phyloP scores from a whole-genome alignment of 2,329 filamentous ascomycete genomes.

The Trichophyton schoenleinii region DNA sequence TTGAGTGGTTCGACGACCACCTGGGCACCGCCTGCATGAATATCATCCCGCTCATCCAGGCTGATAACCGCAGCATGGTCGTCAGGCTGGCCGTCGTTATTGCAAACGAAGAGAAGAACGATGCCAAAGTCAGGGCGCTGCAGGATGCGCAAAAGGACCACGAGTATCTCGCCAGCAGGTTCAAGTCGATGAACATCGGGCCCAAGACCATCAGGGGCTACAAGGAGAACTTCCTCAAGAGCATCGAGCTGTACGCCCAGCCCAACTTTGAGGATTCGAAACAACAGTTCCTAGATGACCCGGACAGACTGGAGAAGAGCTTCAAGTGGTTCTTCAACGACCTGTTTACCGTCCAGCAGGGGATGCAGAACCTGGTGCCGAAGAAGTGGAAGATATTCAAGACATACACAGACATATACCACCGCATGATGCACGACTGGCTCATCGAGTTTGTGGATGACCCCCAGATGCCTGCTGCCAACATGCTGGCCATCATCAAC shows the following conservation, averaged over 20 bases:
- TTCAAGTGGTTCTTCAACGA: conserved; percentile 98
- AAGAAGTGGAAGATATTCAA: conserved; percentile 94
- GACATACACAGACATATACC: conserved; percentile 83
- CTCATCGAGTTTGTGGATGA: conserved; percentile 73
- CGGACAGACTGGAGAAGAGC: conserved; percentile 69
- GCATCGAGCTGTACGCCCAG: conserved; percentile 61
- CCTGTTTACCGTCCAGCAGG: conserved; percentile 82
- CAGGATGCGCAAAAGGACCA: conserved; percentile 94
- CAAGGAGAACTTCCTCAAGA: conserved; percentile 85
- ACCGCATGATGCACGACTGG: conserved; percentile 90
- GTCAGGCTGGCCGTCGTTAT: conserved; percentile 86
- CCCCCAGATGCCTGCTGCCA: conserved; percentile 67
- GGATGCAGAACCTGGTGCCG: conserved; percentile 83
- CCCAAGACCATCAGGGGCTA: conserved; percentile 88
- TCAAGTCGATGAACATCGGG: conserved; percentile 89
- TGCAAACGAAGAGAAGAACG: conserved; percentile 91
- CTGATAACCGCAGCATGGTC: conserved; percentile 77
- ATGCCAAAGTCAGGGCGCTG: conserved; percentile 77
- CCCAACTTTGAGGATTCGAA: conserved; percentile 60
- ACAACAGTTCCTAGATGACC: conserved; percentile 69
- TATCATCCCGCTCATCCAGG: conserved; percentile 72
- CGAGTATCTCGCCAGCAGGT: conserved; percentile 81
- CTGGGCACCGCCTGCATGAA: conserved; percentile 80
- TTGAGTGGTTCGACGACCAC: conserved; percentile 94
- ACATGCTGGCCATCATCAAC: conserved; percentile 82